Percentiles rank a stretch among this genome's conserved stretches.
Evolutionary conservation across 2,329 filamentous ascomycete genomes (phyloP).

Genomic region (Trichoderma simmonsii): DNA sequence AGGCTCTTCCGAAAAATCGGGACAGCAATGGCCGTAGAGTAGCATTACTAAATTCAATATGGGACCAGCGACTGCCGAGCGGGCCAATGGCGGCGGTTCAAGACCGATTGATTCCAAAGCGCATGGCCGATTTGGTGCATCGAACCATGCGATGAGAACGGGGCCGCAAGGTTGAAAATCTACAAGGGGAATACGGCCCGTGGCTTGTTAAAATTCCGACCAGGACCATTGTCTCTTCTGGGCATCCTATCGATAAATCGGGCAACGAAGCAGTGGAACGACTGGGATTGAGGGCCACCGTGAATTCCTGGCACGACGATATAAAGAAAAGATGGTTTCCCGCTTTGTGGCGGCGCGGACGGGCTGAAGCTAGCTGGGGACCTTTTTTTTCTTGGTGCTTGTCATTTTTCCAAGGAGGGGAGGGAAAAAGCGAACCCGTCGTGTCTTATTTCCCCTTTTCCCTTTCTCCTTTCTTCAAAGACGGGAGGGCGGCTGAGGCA

Average conservation of each 20-base stretch:
- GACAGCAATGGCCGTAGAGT: background rate
- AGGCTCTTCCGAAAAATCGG: background rate
- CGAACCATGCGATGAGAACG: background rate
- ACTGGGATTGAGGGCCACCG: background rate
- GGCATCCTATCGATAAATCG: background rate
- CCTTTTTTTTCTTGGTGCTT: background rate
- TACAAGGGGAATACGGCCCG: background rate
- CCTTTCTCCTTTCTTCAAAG: background rate
- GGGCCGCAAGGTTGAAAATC: background rate
- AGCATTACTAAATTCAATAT: background rate
- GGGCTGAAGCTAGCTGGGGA: background rate
- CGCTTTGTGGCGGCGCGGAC: background rate
- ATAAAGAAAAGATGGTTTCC: conserved; percentile 2
- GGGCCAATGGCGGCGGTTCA: background rate
- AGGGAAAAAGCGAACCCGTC: background rate
- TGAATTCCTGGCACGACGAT: background rate
- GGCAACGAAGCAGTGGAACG: background rate
- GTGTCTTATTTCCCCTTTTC: background rate
- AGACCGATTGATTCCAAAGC: conserved; percentile 6
- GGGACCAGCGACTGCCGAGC: background rate
- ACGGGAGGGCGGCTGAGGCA: background rate
- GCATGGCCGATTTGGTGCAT: background rate
- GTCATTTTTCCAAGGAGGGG: background rate
- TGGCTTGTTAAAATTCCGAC: background rate
- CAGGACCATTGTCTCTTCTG: background rate